Percentiles rank a stretch among this genome's conserved stretches.
Conservation (phyloP, 116 monocot species). For the Phalaenopsis hybrid region DNA sequence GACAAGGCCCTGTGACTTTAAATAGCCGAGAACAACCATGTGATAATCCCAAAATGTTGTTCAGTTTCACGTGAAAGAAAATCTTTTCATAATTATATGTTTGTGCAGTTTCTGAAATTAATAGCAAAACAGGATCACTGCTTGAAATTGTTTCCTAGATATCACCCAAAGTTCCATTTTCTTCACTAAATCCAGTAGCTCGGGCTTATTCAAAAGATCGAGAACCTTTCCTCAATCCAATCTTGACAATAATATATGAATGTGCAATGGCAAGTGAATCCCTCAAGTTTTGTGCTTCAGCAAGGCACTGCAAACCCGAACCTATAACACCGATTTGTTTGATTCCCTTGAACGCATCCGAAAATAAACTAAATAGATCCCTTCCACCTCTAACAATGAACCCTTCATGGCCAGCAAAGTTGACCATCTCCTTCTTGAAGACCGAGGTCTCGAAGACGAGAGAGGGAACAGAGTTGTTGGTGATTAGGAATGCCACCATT, state of each 20-base stretch:
- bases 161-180: slow-evolving; percentile 91
- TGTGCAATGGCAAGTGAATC: slow-evolving; percentile 65
- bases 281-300: slow-evolving; percentile 83
- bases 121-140: slow-evolving; percentile 78
- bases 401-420: slow-evolving; percentile 84
- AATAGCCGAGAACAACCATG: slow-evolving; percentile 92
- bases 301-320: slow-evolving; percentile 82
- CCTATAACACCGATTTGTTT: slow-evolving; percentile 75
- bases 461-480: slow-evolving; percentile 25
- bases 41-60: slow-evolving; percentile 87
- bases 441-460: slow-evolving; percentile 83
- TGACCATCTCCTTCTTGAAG: slow-evolving; percentile 96
- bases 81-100: slow-evolving; percentile 91
- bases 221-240: slow-evolving; percentile 93
- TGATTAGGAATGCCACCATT: slow-evolving; percentile 50
- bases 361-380: slow-evolving; percentile 60
- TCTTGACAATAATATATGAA: slow-evolving; percentile 66
- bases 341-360: slow-evolving; percentile 79
- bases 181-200: slow-evolving; percentile 87
- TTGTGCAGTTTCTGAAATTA: slow-evolving; percentile 98
- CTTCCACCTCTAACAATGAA: slow-evolving; percentile 78
- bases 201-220: slow-evolving; percentile 86
- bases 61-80: slow-evolving; percentile 95
- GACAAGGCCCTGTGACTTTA: slow-evolving; percentile 74
- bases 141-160: slow-evolving; percentile 90